Evolutionary conservation across 441 rosid genomes (phyloP).

Genomic region (Aquilaria agallochum): DNA sequence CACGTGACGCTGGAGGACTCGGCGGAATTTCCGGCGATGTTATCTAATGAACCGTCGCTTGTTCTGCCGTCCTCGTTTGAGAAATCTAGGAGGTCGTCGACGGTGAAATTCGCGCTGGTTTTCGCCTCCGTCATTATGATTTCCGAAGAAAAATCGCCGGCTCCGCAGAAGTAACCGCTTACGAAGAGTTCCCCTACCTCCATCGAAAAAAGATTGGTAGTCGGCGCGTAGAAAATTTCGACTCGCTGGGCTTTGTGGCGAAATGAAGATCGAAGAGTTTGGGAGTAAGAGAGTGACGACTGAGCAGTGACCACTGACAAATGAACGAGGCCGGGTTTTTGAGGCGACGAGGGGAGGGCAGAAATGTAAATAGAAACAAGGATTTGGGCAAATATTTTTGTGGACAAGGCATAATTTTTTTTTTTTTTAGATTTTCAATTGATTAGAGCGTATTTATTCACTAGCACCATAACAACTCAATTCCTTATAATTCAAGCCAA

Average conservation of each 20-base stretch:
- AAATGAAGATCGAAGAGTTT: not conserved
- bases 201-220: constrained; percentile 20
- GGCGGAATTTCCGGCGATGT: constrained; percentile 21
- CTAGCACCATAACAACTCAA: too few species aligned
- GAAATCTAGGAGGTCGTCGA: constrained; percentile 54
- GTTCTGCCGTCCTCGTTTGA: constrained; percentile 38
- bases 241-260: too few species aligned
- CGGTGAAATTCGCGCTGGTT: constrained; percentile 37
- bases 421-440: too few species aligned
- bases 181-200: constrained; percentile 35
- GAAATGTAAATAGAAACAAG: constrained; percentile 18
- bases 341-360: constrained; percentile 30
- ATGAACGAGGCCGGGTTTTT: not conserved
- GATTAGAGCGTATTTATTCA: too few species aligned
- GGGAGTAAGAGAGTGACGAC: not conserved
- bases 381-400: too few species aligned
- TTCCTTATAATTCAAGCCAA: too few species aligned
- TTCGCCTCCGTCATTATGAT: constrained; percentile 31
- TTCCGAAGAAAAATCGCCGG: constrained; percentile 29
- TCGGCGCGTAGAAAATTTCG: too few species aligned
- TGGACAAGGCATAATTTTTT: too few species aligned
- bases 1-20: constrained; percentile 45
- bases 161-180: constrained; percentile 30
- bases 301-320: constrained; percentile 8
- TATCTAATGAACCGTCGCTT: constrained; percentile 38